These are phyloP conservation scores for Exophiala spinifera DNA, from an alignment of 2,329 filamentous ascomycete species.

Conservation along the genomic window DNA sequence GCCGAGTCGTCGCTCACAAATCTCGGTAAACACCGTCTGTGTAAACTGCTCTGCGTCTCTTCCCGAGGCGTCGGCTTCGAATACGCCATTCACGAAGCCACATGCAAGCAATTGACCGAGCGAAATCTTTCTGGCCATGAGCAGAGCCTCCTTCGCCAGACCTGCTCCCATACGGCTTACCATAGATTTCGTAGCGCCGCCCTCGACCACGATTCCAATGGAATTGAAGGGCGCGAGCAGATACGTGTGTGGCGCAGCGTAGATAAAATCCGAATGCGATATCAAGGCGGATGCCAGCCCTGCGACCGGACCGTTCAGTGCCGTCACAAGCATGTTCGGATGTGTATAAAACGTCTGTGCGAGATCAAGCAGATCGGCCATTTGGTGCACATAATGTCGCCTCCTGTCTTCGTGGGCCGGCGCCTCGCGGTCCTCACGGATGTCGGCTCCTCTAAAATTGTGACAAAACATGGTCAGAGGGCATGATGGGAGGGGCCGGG, in stretches of 20 bases:
- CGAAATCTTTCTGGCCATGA: slow-evolving; percentile 47
- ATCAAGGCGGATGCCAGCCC: slow-evolving; percentile 50
- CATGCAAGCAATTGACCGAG: slow-evolving; percentile 43
- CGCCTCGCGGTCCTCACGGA: neutral
- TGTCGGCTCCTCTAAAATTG: neutral
- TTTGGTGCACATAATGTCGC: too few species aligned
- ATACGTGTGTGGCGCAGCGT: slow-evolving; percentile 44
- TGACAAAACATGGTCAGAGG: too few species aligned
- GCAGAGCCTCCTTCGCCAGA: slow-evolving; percentile 50
- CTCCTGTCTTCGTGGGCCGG: too few species aligned
- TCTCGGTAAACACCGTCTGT: slow-evolving; percentile 68
- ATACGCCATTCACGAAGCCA: slow-evolving; percentile 48
- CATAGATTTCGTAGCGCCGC: slow-evolving; percentile 45
- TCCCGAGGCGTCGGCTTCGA: slow-evolving; percentile 34
- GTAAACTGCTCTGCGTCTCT: slow-evolving; percentile 63
- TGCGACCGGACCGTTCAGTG: slow-evolving; percentile 50
- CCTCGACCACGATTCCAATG: slow-evolving; percentile 48
- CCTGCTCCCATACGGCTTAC: slow-evolving; percentile 48
- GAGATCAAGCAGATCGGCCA: slow-evolving; percentile 79
- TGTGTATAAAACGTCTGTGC: slow-evolving; percentile 88
- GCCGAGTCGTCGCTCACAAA: slow-evolving; percentile 73
- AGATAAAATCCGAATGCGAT: slow-evolving; percentile 48
- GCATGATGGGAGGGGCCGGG: too few species aligned
- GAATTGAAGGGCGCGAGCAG: slow-evolving; percentile 50
- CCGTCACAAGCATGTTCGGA: slow-evolving; percentile 57